A percentile compares a stretch with the other conserved stretches of the same genome.
Evolutionary conservation across 352 stramenopile genomes (phyloP).

Genomic region (Globisporangium middletonii): DNA sequence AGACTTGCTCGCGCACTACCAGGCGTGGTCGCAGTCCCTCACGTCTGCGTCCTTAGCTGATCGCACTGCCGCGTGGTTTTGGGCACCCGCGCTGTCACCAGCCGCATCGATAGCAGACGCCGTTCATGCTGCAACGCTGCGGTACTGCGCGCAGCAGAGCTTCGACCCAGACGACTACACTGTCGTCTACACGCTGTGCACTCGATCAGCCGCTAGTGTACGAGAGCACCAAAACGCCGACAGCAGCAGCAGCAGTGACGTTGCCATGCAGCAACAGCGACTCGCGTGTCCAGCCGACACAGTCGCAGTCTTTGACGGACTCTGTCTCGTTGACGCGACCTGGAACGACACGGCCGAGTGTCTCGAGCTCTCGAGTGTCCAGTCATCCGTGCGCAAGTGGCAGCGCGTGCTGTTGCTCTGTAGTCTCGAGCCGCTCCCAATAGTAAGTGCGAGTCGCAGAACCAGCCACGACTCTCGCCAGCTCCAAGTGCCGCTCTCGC

Average conservation of each 20-base stretch:
- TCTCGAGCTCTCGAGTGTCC: neutral
- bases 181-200: neutral
- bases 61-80: neutral
- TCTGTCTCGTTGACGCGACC: constrained; percentile 1
- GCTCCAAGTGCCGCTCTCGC: neutral
- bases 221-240: neutral
- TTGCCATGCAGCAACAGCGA: neutral
- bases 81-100: constrained; percentile 5
- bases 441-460: neutral
- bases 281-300: neutral
- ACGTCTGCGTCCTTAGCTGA: neutral
- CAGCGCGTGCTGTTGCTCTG: too few species aligned
- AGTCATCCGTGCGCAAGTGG: neutral
- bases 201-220: neutral
- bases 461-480: neutral
- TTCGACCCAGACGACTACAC: neutral
- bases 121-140: neutral
- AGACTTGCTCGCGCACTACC: constrained; percentile 9
- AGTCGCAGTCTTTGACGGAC: constrained; percentile 8
- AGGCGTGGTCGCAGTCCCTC: neutral
- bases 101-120: neutral
- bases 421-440: too few species aligned
- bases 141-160: neutral
- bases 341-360: constrained; percentile 3
- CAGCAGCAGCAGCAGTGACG: neutral